Base-by-base conservation (phyloP, 208 protist species). In the Leishmania braziliensis region DNA sequence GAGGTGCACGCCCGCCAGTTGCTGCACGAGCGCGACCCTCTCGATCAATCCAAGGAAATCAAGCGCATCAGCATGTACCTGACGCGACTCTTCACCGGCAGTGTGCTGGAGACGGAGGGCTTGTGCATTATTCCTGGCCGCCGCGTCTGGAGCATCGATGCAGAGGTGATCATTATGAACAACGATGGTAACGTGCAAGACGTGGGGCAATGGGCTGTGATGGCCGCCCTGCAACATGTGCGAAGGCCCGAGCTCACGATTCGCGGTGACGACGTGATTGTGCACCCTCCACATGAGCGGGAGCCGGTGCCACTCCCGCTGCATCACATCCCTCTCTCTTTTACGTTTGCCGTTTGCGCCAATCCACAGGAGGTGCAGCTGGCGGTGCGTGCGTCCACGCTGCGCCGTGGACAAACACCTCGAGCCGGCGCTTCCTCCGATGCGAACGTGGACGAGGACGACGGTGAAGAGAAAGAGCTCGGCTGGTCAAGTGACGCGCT, bases 221-320 rank as follows among this genome's bases (percentile, higher is more conserved):
- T 99, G 65, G 87, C 90, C 0, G 92, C 95, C 12, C 89, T 99
- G 18, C 79, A 93, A 73, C 95, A 99, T 86, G 98, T 97, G 84
- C 92, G 97, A n/a, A 86, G 98, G n/a, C 98, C 98, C 18, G 96
- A 99, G 78, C 91, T 99, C 14, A 98, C 95, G 12, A 92, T 99
- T 16, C 80, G 87, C 39, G 98, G 97, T 43, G 96, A 97, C 54
- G 78, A 78, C 62, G 86, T 98, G 69, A 80, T 89, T 60, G 83
- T 98, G 26, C 98, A 99, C 85, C 83, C 95, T 6, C 79, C 95
- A 23, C 90, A 96, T 72, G 98, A 99, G 82, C 92, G 93, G 51
- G 97, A 99, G 65, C 98, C 98, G 3, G 96, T 98, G 6, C 97
- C 98, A 50, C 88, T 99, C 20, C 92, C 88, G 26, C 88, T 99